Evolutionary conservation across 2,329 filamentous ascomycete species (phyloP).

Genomic region (Pseudocercospora pini-densiflorae): DNA sequence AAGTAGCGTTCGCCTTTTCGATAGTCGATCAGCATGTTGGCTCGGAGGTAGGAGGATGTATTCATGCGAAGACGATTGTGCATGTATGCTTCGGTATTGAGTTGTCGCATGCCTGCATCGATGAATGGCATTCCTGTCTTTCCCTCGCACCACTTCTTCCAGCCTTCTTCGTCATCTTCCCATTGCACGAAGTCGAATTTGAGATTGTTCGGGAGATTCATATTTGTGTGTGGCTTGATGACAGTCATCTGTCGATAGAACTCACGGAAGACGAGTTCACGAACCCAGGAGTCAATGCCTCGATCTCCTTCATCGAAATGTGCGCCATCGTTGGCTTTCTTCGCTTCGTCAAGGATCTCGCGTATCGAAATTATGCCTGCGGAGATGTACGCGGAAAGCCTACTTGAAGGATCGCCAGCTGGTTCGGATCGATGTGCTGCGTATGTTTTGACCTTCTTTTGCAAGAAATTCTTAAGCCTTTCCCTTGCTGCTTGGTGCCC

Average conservation of each 20-base stretch:
- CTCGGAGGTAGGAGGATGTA: constrained; percentile 52
- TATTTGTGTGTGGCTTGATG: constrained; percentile 52
- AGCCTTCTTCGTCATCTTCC: constrained; percentile 57
- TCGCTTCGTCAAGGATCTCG: constrained; percentile 49
- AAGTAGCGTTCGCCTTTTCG: constrained; percentile 57
- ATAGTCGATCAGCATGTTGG: constrained; percentile 56
- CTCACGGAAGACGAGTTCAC: constrained; percentile 58
- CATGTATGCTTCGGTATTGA: constrained; percentile 56
- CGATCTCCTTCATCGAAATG: constrained; percentile 49
- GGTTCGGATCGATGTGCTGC: constrained; percentile 49
- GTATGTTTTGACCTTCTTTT: constrained; percentile 46
- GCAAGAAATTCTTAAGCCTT: constrained; percentile 48
- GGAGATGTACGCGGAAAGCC: constrained; percentile 52
- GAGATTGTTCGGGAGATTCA: constrained; percentile 57
- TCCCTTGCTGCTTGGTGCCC: constrained; percentile 49
- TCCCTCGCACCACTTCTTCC: constrained; percentile 55
- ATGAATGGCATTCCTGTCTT: constrained; percentile 55
- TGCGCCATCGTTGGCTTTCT: constrained; percentile 47
- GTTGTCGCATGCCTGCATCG: constrained; percentile 57
- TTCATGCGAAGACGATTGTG: constrained; percentile 59
- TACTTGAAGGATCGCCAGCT: constrained; percentile 47
- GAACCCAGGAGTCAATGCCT: constrained; percentile 51
- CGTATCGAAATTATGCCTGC: constrained; percentile 52
- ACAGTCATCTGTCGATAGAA: constrained; percentile 56
- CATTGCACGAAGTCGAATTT: constrained; percentile 58